Evolutionary conservation across 2,329 filamentous ascomycete species (phyloP), one percentile per base, ranked within the genome.

Genomic region (Pyrenophora graminea): DNA sequence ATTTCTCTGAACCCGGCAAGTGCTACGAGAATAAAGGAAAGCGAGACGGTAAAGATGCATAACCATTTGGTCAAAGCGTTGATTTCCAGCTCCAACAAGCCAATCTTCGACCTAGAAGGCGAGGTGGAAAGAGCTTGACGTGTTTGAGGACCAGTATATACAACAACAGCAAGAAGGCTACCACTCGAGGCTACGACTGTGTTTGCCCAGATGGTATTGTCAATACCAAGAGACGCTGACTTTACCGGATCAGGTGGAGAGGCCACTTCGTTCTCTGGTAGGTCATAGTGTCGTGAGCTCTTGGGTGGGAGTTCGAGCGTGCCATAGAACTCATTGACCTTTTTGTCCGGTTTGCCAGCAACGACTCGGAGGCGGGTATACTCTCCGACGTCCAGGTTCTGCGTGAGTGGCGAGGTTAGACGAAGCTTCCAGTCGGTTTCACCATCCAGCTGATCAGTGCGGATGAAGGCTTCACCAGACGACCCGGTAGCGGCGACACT

Each of bases 391-490:
- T 85, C 76, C 17, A 99, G 77, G n/a, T 79, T 82, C 68, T 99
- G 94, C 0, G 92, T 93, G 21, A 97, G 75, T 0, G 90, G 85
- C 10, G 91, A 94, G 1, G 94, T 91, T 31, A 97, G 75, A 25
- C 95, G 87, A 49, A 99, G 79, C 75, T 99, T 99, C 95, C 94
- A 99, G 69, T 99, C 94, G 0, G 94, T 99, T 76, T 99, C 94
- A 62, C 94, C 94, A 67, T 99, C 94, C 8, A 99, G 81, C 70
- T 99, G 94, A 73, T 99, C 94, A 2, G 95, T 99, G 53, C 94
- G 85, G 68, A 99, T 97, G 67, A 99, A 99, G 0, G 93, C 93
- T 74, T 99, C 95, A 23, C 91, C 91, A 21, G 81, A 80, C n/a
- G 82, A 71, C 12, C 68, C 67, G 31, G 61, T 59, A 9, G 59